Conservation (phyloP, 805 yeast genomes). For the Ogataea pilisensis region DNA sequence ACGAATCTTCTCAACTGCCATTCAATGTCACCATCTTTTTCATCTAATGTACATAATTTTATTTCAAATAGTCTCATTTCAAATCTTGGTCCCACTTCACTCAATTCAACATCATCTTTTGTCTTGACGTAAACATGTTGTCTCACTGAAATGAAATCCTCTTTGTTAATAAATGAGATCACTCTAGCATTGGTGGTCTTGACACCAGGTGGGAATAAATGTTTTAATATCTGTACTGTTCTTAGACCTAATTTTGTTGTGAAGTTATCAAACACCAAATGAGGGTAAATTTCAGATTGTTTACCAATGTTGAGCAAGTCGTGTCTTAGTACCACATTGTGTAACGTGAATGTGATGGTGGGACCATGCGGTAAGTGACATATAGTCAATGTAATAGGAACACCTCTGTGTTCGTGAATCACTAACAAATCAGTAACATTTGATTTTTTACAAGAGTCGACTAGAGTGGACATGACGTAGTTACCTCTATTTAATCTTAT, state of each 20-base stretch:
- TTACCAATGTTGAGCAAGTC: constrained; percentile 84
- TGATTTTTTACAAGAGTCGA: constrained; percentile 71
- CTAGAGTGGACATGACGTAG: constrained; percentile 78
- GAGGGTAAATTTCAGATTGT: constrained; percentile 90
- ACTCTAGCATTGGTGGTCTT: constrained; percentile 86
- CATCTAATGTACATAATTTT: constrained; percentile 85
- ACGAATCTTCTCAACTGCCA: constrained; percentile 93
- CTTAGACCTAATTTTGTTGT: constrained; percentile 76
- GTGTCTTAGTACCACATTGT: constrained; percentile 91
- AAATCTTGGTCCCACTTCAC: constrained; percentile 98
- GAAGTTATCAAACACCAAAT: constrained; percentile 88
- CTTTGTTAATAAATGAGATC: constrained; percentile 85
- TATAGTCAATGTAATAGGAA: constrained; percentile 88
- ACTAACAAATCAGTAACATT: constrained; percentile 81
- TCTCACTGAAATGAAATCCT: constrained; percentile 89
- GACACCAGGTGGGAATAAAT: constrained; percentile 95
- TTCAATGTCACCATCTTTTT: constrained; percentile 96
- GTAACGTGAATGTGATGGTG: constrained; percentile 87
- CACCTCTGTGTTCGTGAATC: constrained; percentile 96
- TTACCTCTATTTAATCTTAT: constrained; percentile 92
- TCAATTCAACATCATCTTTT: constrained; percentile 81
- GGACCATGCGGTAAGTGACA: constrained; percentile 99
- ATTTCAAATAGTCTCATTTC: constrained; percentile 93
- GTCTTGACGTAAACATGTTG: constrained; percentile 93
- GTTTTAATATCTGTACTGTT: constrained; percentile 75